These are phyloP conservation scores for Lipomyces sp. DNA, from an alignment of 805 yeast species.

Conservation along the genomic window DNA sequence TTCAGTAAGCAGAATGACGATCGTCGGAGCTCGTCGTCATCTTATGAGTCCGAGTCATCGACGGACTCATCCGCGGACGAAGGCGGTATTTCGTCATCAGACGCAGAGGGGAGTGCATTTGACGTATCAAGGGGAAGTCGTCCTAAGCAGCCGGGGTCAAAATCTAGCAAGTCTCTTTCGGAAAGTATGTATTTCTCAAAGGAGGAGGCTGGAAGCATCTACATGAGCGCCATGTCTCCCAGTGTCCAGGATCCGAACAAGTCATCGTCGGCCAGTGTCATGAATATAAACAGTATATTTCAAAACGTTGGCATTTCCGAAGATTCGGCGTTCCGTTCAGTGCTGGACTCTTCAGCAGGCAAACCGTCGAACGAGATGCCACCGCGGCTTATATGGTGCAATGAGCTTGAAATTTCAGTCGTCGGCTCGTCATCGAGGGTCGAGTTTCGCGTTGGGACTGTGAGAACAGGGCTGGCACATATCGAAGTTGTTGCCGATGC, in stretches of 20 bases:
- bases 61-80: constrained; percentile 35
- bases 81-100: constrained; percentile 45
- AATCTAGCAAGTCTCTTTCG: constrained; percentile 37
- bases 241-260: constrained; percentile 13
- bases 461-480: constrained; percentile 28
- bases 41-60: constrained; percentile 24
- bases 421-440: constrained; percentile 1
- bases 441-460: constrained; percentile 21
- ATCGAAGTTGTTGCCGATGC: constrained; percentile 25
- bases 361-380: neutral
- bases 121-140: constrained; percentile 3
- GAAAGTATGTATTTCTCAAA: constrained; percentile 67
- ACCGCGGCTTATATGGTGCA: constrained; percentile 29
- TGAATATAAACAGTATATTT: neutral
- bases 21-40: constrained; percentile 9
- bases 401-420: constrained; percentile 21
- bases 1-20: constrained; percentile 3
- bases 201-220: constrained; percentile 70
- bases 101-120: constrained; percentile 40
- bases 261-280: neutral
- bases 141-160: neutral
- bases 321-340: neutral
- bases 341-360: neutral
- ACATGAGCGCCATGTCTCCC: constrained; percentile 79
- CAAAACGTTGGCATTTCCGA: neutral